These are phyloP conservation scores for Kingdonia uniflora DNA, from an alignment of 164 flowering plant genomes.

Conservation along the genomic window DNA sequence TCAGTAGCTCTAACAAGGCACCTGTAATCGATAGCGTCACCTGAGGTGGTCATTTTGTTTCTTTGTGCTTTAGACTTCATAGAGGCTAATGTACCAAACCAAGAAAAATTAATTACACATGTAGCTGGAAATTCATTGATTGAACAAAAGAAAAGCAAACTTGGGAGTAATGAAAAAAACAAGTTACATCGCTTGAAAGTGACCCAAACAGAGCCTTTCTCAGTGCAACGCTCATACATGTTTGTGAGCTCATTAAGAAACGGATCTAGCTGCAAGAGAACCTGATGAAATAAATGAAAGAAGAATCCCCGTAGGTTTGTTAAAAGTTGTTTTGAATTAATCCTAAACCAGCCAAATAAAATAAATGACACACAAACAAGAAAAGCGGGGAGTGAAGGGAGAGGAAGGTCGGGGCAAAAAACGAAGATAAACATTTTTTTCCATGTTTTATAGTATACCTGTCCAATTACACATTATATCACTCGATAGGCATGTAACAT, in stretches of 20 bases:
- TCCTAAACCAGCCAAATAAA: too few relatives aligned
- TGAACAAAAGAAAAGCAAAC: background rate
- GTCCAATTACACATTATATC: too few relatives aligned
- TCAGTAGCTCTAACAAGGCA: slow-evolving; percentile 79
- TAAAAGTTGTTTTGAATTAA: too few relatives aligned
- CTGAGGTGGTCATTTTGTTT: slow-evolving; percentile 50
- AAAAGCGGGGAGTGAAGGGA: too few relatives aligned
- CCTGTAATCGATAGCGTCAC: slow-evolving; percentile 48
- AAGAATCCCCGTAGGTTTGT: too few relatives aligned
- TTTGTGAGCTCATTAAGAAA: slow-evolving; percentile 78
- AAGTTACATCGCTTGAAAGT: slow-evolving; percentile 62
- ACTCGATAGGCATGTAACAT: too few relatives aligned
- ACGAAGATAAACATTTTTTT: too few relatives aligned
- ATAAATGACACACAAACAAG: too few relatives aligned
- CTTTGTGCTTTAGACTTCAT: slow-evolving; percentile 51
- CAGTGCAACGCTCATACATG: slow-evolving; percentile 68
- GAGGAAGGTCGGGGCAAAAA: too few relatives aligned
- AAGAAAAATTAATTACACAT: background rate
- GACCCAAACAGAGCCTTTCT: slow-evolving; percentile 80
- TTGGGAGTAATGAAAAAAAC: background rate
- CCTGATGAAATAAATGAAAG: slow-evolving; percentile 23
- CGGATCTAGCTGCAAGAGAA: slow-evolving; percentile 61
- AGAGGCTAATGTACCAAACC: slow-evolving; percentile 38
- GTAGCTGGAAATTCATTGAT: background rate
- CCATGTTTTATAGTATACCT: too few relatives aligned